Base-by-base conservation (phyloP, 352 stramenopile genomes). In the Salisapilia sapeloensis region DNA sequence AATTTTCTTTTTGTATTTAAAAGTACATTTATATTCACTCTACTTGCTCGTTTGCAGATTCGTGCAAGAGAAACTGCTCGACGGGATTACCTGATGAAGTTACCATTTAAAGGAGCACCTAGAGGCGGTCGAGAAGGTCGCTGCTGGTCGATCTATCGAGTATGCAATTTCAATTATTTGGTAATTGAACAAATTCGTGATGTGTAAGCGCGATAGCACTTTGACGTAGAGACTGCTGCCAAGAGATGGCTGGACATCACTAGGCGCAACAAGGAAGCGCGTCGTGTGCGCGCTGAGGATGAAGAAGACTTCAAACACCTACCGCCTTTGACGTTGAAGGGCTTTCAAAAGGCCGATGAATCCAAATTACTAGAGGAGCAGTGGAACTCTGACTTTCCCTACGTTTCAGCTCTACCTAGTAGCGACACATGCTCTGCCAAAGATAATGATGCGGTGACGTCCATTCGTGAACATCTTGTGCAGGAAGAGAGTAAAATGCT, bases 111-210 rank as follows among this genome's bases (percentile, higher is more conserved):
- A 17, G 60, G 67, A 2, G 45, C 50, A 11, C 52, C 59, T 14
- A 37, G 57, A 2, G 55, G 59, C 38, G 55, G 56, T 32, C 47
- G 53, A 2, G 53, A 56, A 10, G 52, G 56, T 9, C 60, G 60
- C 2, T 50, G 57, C 9, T 85, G 69, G 69, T 80, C 63, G 7
- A 60, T 85, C 42, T 85, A 74, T 41, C 44, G 51, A 18, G 69
- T 82, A 52, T 35, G 42, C 52, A 24, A 1, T 18, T 5, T 2
- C 18, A 13, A 24, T 32, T 13, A 10, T 7, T 6, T 24, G 8
- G 2, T 24, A 8, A 32, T 33, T n/a, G n/a, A n/a, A n/a, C n/a
- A n/a, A n/a, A n/a, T n/a, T 11, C 6, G 15, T 17, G 3, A 9
- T 25, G 10, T 17, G 2, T 38, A n/a, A n/a, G n/a, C n/a, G n/a